phyloP scores from a whole-genome alignment of 441 rosid species.

The Macaranga tanarius region DNA sequence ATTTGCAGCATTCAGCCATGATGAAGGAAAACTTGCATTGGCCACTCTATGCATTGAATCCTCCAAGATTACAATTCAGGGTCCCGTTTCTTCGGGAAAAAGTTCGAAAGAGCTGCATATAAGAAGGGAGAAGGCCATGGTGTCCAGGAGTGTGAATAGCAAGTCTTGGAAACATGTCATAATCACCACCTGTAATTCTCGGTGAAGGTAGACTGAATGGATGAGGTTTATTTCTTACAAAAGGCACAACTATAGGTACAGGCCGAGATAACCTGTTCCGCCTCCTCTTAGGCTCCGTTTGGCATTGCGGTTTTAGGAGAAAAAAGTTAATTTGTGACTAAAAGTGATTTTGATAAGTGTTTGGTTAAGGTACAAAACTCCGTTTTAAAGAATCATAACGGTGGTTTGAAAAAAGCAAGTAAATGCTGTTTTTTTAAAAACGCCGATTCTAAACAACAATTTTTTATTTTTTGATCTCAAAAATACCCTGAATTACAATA shows the following conservation, averaged over 20 bases:
- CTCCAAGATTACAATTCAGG: conserved; percentile 37
- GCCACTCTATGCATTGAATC: conserved; percentile 18
- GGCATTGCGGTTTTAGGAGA: too few species aligned
- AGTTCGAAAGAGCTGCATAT: too few species aligned
- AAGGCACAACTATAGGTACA: background rate
- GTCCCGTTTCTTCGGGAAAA: conserved; percentile 21
- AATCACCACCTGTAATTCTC: conserved; percentile 38
- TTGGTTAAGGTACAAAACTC: too few species aligned
- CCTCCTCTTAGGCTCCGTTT: too few species aligned
- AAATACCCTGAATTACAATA: too few species aligned
- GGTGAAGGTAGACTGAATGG: conserved; percentile 17
- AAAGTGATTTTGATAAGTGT: too few species aligned
- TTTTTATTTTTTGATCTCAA: too few species aligned
- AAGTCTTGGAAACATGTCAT: conserved; percentile 34
- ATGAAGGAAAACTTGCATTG: background rate
- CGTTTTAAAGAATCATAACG: too few species aligned
- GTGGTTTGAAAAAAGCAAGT: too few species aligned
- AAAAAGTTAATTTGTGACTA: too few species aligned
- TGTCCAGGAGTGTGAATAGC: conserved; percentile 27
- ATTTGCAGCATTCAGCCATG: background rate
- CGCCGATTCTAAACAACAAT: too few species aligned
- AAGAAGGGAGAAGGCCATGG: conserved; percentile 13
- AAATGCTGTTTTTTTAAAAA: too few species aligned
- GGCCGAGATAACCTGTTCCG: background rate
- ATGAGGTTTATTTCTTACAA: conserved; percentile 27